Percentiles rank a stretch among this genome's conserved stretches.
Conservation (phyloP, 2,329 filamentous ascomycete genomes). For the Alternaria viburni region DNA sequence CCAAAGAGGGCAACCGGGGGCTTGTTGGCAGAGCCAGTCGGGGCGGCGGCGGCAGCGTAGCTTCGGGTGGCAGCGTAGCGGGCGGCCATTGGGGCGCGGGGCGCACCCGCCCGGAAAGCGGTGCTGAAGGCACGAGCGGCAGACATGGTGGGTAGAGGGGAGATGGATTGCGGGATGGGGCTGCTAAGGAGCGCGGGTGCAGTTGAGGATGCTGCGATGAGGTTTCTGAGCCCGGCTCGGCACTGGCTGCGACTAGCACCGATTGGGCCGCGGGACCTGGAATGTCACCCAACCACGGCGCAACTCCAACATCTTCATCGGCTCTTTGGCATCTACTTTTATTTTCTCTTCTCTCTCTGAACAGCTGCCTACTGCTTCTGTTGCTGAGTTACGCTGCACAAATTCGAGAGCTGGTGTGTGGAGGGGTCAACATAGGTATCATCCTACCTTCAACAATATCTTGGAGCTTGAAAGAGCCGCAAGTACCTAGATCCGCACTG, state of each 20-base stretch:
- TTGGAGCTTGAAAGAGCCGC: neutral
- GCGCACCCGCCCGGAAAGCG: constrained; percentile 62
- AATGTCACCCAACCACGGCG: neutral
- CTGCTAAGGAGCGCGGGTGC: constrained; percentile 28
- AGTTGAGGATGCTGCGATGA: constrained; percentile 30
- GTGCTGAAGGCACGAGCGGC: constrained; percentile 63
- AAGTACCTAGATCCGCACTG: neutral
- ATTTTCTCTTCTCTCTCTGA: fast-evolving
- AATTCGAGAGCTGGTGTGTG: too few relatives aligned
- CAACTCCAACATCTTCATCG: neutral
- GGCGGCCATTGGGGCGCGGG: constrained; percentile 66
- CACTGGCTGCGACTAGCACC: constrained; percentile 19
- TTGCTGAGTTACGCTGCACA: neutral
- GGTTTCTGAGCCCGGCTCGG: constrained; percentile 33
- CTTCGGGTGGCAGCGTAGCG: constrained; percentile 70
- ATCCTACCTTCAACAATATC: neutral
- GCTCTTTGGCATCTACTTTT: neutral
- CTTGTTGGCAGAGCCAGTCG: constrained; percentile 70
- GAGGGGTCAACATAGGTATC: neutral
- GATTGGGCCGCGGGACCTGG: constrained; percentile 5
- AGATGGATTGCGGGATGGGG: constrained; percentile 45
- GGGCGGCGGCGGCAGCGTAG: constrained; percentile 71
- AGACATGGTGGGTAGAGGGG: constrained; percentile 58
- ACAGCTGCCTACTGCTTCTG: neutral
- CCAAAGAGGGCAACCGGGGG: constrained; percentile 92